Evolutionary conservation across 352 stramenopile species (phyloP).

Genomic region (Globisporangium paddicum): DNA sequence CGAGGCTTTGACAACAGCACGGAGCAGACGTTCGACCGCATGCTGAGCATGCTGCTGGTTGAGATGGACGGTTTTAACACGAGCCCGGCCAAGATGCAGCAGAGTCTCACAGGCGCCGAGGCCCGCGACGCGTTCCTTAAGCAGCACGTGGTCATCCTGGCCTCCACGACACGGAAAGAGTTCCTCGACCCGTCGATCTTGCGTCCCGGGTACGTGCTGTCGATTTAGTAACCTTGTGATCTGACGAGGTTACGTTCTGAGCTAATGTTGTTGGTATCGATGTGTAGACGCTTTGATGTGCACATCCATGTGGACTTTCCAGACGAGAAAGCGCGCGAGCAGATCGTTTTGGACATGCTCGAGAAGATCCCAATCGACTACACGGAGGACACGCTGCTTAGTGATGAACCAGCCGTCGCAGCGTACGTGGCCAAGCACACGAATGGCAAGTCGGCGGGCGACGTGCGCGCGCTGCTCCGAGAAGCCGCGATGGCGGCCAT

Average conservation of each 20-base stretch:
- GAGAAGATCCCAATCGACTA: constrained; percentile 55
- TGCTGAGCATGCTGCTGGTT: constrained; percentile 88
- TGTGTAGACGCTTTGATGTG: constrained; percentile 72
- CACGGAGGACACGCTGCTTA: constrained; percentile 22
- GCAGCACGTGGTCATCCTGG: constrained; percentile 82
- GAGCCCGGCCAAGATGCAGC: constrained; percentile 25
- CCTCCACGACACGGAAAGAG: constrained; percentile 68
- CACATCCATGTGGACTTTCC: constrained; percentile 68
- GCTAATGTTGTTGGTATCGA: background rate
- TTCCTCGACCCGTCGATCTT: constrained; percentile 84
- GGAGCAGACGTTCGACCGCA: constrained; percentile 90
- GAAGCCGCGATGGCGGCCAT: constrained; percentile 77
- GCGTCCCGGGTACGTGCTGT: constrained; percentile 58
- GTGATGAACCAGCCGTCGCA: constrained; percentile 31
- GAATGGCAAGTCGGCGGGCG: constrained; percentile 42
- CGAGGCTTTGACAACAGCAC: constrained; percentile 89
- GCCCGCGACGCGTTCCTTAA: constrained; percentile 62
- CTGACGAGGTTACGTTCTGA: background rate
- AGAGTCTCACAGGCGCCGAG: constrained; percentile 30
- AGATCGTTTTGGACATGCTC: constrained; percentile 49
- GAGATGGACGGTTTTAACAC: constrained; percentile 89
- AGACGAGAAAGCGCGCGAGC: constrained; percentile 38
- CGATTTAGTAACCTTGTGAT: background rate
- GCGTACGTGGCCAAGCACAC: constrained; percentile 50
- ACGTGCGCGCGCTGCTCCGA: constrained; percentile 61